These are phyloP conservation scores for Coleophoma eucalyptorum DNA, from an alignment of 2,329 filamentous ascomycete species.

Conservation along the genomic window DNA sequence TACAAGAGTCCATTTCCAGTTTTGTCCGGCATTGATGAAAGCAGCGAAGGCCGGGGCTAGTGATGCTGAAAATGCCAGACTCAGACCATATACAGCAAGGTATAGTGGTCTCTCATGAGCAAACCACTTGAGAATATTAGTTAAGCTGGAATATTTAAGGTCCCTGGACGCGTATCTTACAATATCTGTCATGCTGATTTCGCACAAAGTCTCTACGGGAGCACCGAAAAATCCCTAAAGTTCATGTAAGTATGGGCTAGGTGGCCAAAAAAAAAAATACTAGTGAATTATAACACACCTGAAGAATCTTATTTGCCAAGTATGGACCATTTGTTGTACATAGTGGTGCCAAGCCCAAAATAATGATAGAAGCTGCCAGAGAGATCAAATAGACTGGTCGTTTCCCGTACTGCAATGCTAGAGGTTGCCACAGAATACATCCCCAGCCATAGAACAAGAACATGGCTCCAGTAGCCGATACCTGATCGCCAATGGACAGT, in stretches of 20 bases:
- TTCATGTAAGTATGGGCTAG: no score
- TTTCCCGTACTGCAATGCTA: constrained; percentile 47
- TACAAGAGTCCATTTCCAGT: constrained; percentile 41
- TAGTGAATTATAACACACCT: no score
- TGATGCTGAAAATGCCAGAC: constrained; percentile 37
- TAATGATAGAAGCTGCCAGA: constrained; percentile 24
- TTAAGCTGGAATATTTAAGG: no score
- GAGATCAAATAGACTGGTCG: constrained; percentile 42
- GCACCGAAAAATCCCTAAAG: constrained; percentile 18
- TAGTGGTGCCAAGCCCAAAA: constrained; percentile 29
- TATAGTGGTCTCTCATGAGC: constrained; percentile 36
- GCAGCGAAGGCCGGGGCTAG: constrained; percentile 39
- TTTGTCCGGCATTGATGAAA: constrained; percentile 41
- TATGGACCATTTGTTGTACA: constrained; percentile 16
- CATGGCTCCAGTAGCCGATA: constrained; percentile 46
- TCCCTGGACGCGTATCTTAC: no score
- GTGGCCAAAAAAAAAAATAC: no score
- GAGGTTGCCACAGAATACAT: constrained; percentile 46
- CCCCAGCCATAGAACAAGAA: constrained; percentile 48
- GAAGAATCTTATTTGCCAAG: constrained; percentile 18
- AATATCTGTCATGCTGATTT: constrained; percentile 28
- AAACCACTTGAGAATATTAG: constrained; percentile 26
- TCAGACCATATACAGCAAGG: constrained; percentile 37
- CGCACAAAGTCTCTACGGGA: constrained; percentile 22
- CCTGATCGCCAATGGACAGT: constrained; percentile 37